Evolutionary conservation across 169 alveolate species (phyloP).

Genomic region (Eimeria brunetti): DNA sequence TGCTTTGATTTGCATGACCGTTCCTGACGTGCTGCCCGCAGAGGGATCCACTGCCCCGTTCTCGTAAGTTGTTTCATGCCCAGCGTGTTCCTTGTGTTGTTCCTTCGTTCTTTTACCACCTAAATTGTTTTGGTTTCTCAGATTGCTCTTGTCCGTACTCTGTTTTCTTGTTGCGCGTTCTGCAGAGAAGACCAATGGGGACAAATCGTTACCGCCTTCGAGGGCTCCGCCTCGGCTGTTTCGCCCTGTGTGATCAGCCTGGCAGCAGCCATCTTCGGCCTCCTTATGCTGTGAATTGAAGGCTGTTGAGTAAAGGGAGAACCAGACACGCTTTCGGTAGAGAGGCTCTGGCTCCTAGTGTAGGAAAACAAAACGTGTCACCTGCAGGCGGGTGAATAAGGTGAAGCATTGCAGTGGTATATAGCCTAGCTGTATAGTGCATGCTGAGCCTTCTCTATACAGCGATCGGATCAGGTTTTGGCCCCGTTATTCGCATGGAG

Average conservation of each 20-base stretch:
- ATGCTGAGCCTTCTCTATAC: too few relatives aligned
- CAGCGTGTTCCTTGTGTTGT: neutral
- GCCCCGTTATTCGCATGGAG: too few relatives aligned
- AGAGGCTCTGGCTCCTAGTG: too few relatives aligned
- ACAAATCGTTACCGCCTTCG: neutral
- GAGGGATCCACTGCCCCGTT: neutral
- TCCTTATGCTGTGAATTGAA: neutral
- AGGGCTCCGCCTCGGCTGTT: neutral
- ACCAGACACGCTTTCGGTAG: neutral
- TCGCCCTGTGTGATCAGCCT: neutral
- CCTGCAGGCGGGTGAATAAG: too few relatives aligned
- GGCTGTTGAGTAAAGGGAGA: neutral
- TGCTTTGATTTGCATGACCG: slow-evolving; percentile 1
- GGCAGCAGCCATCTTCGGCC: neutral
- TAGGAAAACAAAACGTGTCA: too few relatives aligned
- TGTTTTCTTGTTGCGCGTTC: neutral
- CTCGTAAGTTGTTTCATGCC: neutral
- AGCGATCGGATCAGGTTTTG: too few relatives aligned
- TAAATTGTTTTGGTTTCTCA: neutral
- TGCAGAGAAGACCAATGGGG: slow-evolving; percentile 28
- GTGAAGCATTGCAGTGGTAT: too few relatives aligned
- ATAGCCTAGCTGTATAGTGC: too few relatives aligned
- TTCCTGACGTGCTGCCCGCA: neutral
- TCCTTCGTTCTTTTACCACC: neutral
- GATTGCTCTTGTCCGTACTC: neutral